Conservation (phyloP, 345 rosid species). For the Hibiscus tridactylites region DNA sequence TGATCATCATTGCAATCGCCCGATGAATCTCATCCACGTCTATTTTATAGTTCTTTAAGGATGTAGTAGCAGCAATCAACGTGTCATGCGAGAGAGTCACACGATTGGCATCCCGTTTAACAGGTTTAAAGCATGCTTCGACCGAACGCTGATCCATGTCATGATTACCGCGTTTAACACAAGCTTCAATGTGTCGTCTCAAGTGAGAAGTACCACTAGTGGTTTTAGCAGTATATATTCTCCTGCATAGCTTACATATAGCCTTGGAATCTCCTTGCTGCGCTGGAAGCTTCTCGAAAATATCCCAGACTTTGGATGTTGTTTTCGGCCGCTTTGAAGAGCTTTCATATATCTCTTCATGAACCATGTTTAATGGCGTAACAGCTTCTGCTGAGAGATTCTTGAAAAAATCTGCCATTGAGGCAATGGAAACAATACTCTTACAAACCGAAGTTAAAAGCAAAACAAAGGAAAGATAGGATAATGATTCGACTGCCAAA, state of each 20-base stretch:
- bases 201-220: constrained; percentile 22
- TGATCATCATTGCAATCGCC: constrained; percentile 19
- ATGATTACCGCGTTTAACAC: constrained; percentile 11
- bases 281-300: constrained; percentile 21
- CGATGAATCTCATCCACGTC: constrained; percentile 16
- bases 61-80: constrained; percentile 10
- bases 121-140: constrained; percentile 14
- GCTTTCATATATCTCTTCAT: constrained; percentile 13
- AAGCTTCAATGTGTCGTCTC: constrained; percentile 20
- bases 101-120: background rate
- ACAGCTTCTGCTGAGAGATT: background rate
- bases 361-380: background rate
- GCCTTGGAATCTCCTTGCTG: constrained; percentile 20
- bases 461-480: background rate
- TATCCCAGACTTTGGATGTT: constrained; percentile 21
- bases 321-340: constrained; percentile 10
- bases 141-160: background rate
- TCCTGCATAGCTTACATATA: constrained; percentile 17
- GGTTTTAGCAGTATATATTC: constrained; percentile 19
- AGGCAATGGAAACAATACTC: background rate
- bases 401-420: constrained; percentile 11
- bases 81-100: constrained; percentile 11
- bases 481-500: background rate
- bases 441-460: background rate
- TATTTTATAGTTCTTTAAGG: constrained; percentile 9